Conservation (phyloP, 2,329 filamentous ascomycete genomes). For the Penicillium aurantiogriseum region DNA sequence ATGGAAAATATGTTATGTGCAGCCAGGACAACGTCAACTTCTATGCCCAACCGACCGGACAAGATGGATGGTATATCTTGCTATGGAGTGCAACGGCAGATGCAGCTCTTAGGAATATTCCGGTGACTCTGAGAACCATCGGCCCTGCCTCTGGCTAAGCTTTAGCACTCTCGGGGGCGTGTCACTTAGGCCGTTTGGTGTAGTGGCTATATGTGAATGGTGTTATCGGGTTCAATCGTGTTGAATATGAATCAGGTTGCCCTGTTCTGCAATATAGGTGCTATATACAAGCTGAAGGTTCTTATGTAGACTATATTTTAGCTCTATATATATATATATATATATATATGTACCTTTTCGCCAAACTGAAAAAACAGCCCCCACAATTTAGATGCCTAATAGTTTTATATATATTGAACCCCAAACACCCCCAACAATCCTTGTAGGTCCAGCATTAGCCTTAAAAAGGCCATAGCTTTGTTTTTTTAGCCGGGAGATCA, state of each 20-base stretch:
- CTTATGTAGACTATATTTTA: background rate
- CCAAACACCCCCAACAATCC: background rate
- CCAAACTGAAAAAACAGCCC: background rate
- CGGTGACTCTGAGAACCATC: constrained; percentile 1
- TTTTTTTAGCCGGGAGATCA: background rate
- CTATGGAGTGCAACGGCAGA: background rate
- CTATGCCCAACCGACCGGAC: constrained; percentile 1
- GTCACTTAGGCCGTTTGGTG: background rate
- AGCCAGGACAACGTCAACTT: background rate
- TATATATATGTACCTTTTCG: background rate
- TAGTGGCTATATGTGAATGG: background rate
- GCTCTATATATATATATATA: background rate
- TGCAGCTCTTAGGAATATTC: background rate
- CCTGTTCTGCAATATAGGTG: background rate
- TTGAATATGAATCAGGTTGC: background rate
- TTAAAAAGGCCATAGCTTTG: constrained; percentile 2
- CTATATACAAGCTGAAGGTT: background rate
- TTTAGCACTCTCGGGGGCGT: background rate
- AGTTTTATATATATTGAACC: background rate
- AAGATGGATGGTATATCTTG: constrained; percentile 1
- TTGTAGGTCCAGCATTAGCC: background rate
- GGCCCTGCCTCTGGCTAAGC: background rate
- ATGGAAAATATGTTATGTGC: constrained; percentile 6
- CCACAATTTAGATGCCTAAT: background rate
- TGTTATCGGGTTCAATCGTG: background rate